Percentiles rank a stretch among this genome's conserved stretches.
Evolutionary conservation across 345 rosid species (phyloP).

Genomic region (Heritiera fomes): DNA sequence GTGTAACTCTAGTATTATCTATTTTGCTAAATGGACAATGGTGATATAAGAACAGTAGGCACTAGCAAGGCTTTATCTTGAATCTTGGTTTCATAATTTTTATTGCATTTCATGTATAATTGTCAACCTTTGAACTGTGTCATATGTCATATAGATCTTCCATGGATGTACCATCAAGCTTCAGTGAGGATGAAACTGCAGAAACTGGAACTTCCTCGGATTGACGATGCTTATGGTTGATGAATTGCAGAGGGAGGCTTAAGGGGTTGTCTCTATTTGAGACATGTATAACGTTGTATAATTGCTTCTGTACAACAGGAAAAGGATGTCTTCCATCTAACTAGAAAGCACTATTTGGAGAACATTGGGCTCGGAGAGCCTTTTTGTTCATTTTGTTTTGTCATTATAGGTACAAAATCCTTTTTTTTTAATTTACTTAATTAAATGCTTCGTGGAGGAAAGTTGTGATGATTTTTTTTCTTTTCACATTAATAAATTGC

Average conservation of each 20-base stretch:
- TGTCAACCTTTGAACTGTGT: slow-evolving; percentile 10
- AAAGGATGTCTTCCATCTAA: neutral
- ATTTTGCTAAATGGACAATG: no score
- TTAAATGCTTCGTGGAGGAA: neutral
- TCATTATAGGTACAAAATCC: slow-evolving; percentile 29
- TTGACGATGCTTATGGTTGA: slow-evolving; percentile 19
- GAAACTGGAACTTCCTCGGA: slow-evolving; percentile 61
- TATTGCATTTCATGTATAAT: no score
- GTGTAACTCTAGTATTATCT: no score
- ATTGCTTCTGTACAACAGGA: slow-evolving; percentile 20
- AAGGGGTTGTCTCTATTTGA: neutral
- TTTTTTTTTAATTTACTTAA: neutral
- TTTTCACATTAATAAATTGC: no score
- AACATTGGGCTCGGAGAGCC: slow-evolving; percentile 2
- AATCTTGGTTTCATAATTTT: no score
- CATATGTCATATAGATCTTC: slow-evolving; percentile 37
- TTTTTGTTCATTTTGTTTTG: slow-evolving; percentile 2
- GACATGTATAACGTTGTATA: neutral
- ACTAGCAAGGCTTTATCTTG: neutral
- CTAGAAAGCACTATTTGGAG: slow-evolving; percentile 24
- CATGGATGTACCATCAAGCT: slow-evolving; percentile 52
- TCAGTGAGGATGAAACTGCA: slow-evolving; percentile 72
- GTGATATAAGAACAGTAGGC: neutral
- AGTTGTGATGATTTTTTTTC: neutral
- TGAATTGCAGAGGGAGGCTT: slow-evolving; percentile 14